Percentiles rank a stretch among this genome's conserved stretches.
phyloP scores from a whole-genome alignment of 177 flowering plant species.

The Vitis hybrid region DNA sequence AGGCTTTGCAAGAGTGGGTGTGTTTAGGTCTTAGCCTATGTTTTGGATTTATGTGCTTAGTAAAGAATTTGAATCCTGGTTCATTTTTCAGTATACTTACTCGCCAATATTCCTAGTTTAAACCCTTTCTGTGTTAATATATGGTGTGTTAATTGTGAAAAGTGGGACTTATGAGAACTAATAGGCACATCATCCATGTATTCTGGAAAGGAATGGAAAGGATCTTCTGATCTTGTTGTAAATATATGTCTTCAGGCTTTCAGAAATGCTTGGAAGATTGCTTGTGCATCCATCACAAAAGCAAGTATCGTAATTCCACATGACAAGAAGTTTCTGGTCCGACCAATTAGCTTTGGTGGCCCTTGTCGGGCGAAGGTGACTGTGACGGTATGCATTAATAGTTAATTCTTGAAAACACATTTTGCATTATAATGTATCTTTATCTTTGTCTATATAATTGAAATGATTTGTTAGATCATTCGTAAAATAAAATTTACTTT shows the following conservation, averaged over 20 bases:
- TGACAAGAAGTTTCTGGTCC: constrained; percentile 48
- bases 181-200: too few species aligned
- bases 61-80: too few species aligned
- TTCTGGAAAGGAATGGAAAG: too few species aligned
- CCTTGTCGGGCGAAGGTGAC: constrained; percentile 70
- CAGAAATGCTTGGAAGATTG: constrained; percentile 48
- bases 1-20: too few species aligned
- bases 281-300: constrained; percentile 46
- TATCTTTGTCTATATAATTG: neutral
- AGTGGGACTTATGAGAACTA: too few species aligned
- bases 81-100: too few species aligned
- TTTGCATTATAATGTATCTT: neutral
- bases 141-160: too few species aligned
- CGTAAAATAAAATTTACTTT: neutral
- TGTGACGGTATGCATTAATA: constrained; percentile 43
- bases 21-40: too few species aligned
- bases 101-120: too few species aligned
- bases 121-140: too few species aligned
- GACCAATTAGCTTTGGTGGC: constrained; percentile 67
- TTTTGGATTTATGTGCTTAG: too few species aligned
- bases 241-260: constrained; percentile 46
- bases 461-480: neutral
- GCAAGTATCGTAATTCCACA: constrained; percentile 48
- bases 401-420: neutral
- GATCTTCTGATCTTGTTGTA: neutral